Evolutionary conservation across 2,329 filamentous ascomycete species (phyloP), one percentile per base, ranked within the genome.

Genomic region (Pyrenochaeta sp.): DNA sequence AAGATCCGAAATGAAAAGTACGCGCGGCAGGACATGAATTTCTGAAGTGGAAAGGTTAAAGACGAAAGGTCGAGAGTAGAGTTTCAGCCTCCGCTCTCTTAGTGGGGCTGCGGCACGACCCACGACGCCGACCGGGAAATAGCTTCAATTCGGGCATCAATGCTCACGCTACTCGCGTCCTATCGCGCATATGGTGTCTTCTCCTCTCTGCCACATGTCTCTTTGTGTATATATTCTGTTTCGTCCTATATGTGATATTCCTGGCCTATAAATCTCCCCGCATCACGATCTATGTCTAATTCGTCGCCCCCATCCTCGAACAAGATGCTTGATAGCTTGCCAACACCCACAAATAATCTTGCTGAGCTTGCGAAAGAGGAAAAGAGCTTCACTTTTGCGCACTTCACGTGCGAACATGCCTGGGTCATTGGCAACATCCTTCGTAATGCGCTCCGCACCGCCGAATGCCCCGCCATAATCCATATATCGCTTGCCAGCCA

Each of bases 371-470:
- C 73, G 19, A 66, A 69, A 51, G 74, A 81, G 58, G 81, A 83
- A 67, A 71, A 71, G 40, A 72, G 75, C 39, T 79, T 83, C 59
- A 72, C 72, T n/a, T 82, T 83, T 64, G 76, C 79, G 12, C 69
- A 83, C 62, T 91, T 91, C 78, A 90, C 88, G 1, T 80, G 83
- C 53, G 78, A 84, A 25, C 88, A 90, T 66, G 89, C 89, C 50
- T 90, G 86, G 81, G 81, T 84, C 34, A 83, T 91, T 3, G 89
- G 89, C 57, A 84, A 84, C 62, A 83, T 88, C 22, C 83, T 91
- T 27, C 85, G 88, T 67, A 84, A 83, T 39, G 84, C 88, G n/a
- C 84, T 91, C 7, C 78, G 85, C 30, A 80, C 83, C 5, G 81
- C 86, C 55, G 72, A 75, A 28, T 82, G 83, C 45, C 83, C 88